phyloP scores from a whole-genome alignment of 2,329 filamentous ascomycete genomes.

The Geosmithia flava region DNA sequence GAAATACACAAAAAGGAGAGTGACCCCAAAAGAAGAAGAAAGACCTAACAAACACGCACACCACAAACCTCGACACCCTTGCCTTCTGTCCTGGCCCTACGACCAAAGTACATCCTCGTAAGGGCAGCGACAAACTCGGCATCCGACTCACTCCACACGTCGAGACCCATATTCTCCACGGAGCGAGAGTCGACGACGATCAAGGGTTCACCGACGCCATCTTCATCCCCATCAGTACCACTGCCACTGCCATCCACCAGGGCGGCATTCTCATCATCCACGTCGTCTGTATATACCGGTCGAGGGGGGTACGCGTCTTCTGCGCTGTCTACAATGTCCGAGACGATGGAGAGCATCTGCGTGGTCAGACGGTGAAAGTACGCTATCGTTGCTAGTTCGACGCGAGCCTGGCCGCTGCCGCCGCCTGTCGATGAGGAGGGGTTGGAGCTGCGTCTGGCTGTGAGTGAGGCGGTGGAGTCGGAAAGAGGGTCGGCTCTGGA shows the following conservation, averaged over 20 bases:
- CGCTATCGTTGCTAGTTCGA: constrained; percentile 62
- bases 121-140: constrained; percentile 55
- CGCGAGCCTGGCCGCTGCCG: constrained; percentile 26
- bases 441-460: constrained; percentile 15
- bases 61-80: constrained; percentile 67
- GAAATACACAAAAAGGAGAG: not conserved
- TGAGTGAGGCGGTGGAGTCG: constrained; percentile 33
- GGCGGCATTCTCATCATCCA: constrained; percentile 19
- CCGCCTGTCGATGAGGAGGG: not conserved
- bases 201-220: constrained; percentile 21
- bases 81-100: constrained; percentile 50
- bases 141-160: constrained; percentile 63
- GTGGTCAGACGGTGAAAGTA: constrained; percentile 72
- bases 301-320: constrained; percentile 24
- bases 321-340: constrained; percentile 42
- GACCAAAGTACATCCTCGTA: constrained; percentile 51
- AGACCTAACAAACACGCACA: constrained; percentile 49
- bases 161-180: constrained; percentile 60
- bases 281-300: not conserved
- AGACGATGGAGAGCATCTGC: constrained; percentile 48
- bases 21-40: not conserved
- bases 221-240: constrained; percentile 10
- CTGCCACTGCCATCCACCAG: constrained; percentile 1
- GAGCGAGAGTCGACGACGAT: constrained; percentile 48
- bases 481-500: constrained; percentile 20